Percentiles rank a stretch among this genome's conserved stretches.
Conservation (phyloP, 1,139 yeast genomes). For the Yamadazyma sp. region DNA sequence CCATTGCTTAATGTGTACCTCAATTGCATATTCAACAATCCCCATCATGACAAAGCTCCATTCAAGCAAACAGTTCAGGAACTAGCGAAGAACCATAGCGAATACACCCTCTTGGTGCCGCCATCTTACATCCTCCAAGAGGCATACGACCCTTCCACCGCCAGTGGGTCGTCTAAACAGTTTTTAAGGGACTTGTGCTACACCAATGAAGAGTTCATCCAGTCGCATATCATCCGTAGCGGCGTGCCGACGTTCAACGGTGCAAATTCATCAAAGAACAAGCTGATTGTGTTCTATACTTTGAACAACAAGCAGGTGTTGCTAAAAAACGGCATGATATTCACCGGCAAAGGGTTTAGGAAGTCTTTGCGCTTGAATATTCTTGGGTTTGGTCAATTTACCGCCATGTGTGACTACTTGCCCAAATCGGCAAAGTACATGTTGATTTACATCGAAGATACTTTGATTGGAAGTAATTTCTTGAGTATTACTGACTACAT, state of each 20-base stretch:
- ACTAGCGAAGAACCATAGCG: constrained; percentile 41
- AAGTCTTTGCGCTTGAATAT: constrained; percentile 47
- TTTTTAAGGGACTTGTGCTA: constrained; percentile 59
- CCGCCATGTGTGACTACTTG: constrained; percentile 47
- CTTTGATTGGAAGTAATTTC: constrained; percentile 42
- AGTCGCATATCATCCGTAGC: constrained; percentile 62
- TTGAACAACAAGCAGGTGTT: constrained; percentile 59
- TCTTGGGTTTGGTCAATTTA: constrained; percentile 40
- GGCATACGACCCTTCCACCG: constrained; percentile 50
- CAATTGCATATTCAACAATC: constrained; percentile 68
- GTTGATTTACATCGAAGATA: constrained; percentile 51
- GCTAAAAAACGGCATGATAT: constrained; percentile 55
- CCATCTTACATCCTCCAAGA: constrained; percentile 52
- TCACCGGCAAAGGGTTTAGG: constrained; percentile 60
- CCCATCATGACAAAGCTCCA: constrained; percentile 51
- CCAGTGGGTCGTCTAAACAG: constrained; percentile 24
- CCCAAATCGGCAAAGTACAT: constrained; percentile 51
- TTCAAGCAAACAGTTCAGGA: constrained; percentile 47
- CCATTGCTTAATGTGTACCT: constrained; percentile 62
- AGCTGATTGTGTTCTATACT: constrained; percentile 53
- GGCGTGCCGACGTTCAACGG: constrained; percentile 35
- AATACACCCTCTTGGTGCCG: constrained; percentile 62
- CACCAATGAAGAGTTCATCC: constrained; percentile 60
- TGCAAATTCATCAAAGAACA: constrained; percentile 39
- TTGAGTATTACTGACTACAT: constrained; percentile 13